Base-by-base conservation (phyloP, 2,329 filamentous ascomycete species). In the Chaetomium globosum region DNA sequence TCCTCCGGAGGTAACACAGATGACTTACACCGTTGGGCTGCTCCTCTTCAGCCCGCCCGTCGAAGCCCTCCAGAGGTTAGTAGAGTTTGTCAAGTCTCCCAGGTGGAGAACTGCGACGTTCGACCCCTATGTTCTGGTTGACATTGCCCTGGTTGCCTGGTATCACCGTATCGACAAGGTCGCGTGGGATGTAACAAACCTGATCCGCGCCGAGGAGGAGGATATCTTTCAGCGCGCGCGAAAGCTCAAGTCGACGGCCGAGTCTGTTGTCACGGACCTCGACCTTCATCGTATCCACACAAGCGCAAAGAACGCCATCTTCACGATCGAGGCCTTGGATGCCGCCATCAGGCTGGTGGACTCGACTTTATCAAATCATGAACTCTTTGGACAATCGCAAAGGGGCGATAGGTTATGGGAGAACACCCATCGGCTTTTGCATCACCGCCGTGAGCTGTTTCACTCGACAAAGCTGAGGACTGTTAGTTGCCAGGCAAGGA, bases 301-400 rank as follows among this genome's bases (percentile, higher is more conserved):
- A 2, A 66, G 31, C 46, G 64, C 64, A 16, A 66, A 66, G 51
- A 63, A 60, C 23, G 60, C 64, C 10, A 60, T 66, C 26, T 66
- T 55, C 36, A 59, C 63, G 59, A 23, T 57, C 39, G 64, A 66
- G n/a, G 59, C 48, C 16, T 26, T 66, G 33, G 60, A 63, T 19
- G 59, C 64, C 12, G 56, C 60, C 36, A 59, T 63, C 7, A 21
- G 64, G 12, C 19, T 48, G 1, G 64, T 63, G 19, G 56, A 60
- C n/a, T 16, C 39, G n/a, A 60, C 43, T 12, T 12, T 66, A 7
- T 52, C 36, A 4, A 51, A 31, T 2, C 63, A 65, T 16, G 54
- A 43, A 57, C 10, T 28, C 4, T 19, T 43, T 6, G n/a, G n/a
- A 1, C 7, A 57, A 26, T 26, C 26, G 26, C 26, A 4, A 21